Base-by-base conservation (phyloP, 257 asterid genomes). In the Nicotiana tomentosiformis region DNA sequence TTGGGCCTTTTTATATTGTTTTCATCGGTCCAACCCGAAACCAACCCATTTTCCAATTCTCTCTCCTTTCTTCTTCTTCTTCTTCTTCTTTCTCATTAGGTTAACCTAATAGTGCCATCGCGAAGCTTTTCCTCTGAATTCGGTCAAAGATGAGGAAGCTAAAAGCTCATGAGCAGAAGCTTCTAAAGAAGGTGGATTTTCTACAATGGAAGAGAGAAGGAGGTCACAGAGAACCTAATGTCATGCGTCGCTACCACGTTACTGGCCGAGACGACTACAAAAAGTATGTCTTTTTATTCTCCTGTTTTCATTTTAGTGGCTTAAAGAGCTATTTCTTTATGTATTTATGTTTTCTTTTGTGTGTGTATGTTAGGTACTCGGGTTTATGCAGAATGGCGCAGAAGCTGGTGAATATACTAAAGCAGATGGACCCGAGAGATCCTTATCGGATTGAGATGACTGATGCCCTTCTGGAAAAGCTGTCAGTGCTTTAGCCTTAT, bases 131-230 rank as follows among this genome's bases (percentile, higher is more conserved):
- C 18, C 17, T 30, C 10, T 68, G 1, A 37, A 35, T 35, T 67
- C 7, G 53, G 68, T 20, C 8, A 51, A 88, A 81, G 85, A 96
- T 94, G 98, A 96, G 99, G 91, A 90, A 92, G 88, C 90, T 96
- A 17, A 93, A 91, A 86, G 90, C 65, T 90, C 98, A 93, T 46
- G 99, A 96, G 89, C 85, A 92, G 91, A 96, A 94, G 81, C 89
- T 94, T 1, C 64, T 96, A 78, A 96, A 96, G 90, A 96, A 89
- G 85, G 95, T 91, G 8, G 89, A 96, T 84, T 89, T 94, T 84
- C 85, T 91, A 82, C 97, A 93, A 51, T 96, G 98, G 98, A 90
- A 91, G 88, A 89, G 98, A 84, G 99, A 94, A 91, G 97, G 97
- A 4, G 93, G 97, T 56, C 98, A 94, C 79, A 87, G 99, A 84